Evolutionary conservation across 2,329 filamentous ascomycete genomes (phyloP).

Genomic region (Phaeosphaeriaceae sp.): DNA sequence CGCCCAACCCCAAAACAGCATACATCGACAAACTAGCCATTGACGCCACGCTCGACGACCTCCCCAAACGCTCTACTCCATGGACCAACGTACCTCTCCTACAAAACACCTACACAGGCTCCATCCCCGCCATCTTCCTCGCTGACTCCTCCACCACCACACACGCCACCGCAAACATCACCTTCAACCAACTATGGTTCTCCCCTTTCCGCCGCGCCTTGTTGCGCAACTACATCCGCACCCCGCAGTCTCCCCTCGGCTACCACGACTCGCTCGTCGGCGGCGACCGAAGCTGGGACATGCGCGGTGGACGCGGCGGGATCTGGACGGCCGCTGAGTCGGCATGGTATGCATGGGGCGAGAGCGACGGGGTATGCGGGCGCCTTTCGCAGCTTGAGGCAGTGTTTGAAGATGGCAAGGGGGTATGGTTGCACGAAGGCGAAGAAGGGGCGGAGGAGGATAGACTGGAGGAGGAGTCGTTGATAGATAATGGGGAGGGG

Average conservation of each 20-base stretch:
- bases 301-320: slow-evolving; percentile 60
- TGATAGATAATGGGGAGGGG: slow-evolving; percentile 20
- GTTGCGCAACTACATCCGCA: slow-evolving; percentile 57
- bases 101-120: slow-evolving; percentile 57
- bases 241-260: slow-evolving; percentile 50
- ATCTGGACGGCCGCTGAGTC: slow-evolving; percentile 60
- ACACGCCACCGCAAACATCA: slow-evolving; percentile 27
- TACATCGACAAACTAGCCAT: slow-evolving; percentile 40
- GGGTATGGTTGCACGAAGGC: slow-evolving; percentile 46
- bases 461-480: slow-evolving; percentile 17
- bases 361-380: slow-evolving; percentile 51
- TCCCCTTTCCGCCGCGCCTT: slow-evolving; percentile 56
- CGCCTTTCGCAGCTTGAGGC: slow-evolving; percentile 48
- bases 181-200: slow-evolving; percentile 60
- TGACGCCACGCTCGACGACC: slow-evolving; percentile 47
- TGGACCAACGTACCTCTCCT: slow-evolving; percentile 55
- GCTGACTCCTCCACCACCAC: slow-evolving; percentile 15
- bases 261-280: slow-evolving; percentile 55
- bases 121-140: slow-evolving; percentile 56
- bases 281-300: slow-evolving; percentile 58
- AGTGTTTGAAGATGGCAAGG: slow-evolving; percentile 58
- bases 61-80: slow-evolving; percentile 50
- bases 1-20: slow-evolving; percentile 35
- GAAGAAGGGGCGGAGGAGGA: slow-evolving; percentile 25
- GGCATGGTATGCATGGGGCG: slow-evolving; percentile 57